Evolutionary conservation across 805 yeast genomes (phyloP).

Genomic region (Wickerhamiella vanderwaltii): DNA sequence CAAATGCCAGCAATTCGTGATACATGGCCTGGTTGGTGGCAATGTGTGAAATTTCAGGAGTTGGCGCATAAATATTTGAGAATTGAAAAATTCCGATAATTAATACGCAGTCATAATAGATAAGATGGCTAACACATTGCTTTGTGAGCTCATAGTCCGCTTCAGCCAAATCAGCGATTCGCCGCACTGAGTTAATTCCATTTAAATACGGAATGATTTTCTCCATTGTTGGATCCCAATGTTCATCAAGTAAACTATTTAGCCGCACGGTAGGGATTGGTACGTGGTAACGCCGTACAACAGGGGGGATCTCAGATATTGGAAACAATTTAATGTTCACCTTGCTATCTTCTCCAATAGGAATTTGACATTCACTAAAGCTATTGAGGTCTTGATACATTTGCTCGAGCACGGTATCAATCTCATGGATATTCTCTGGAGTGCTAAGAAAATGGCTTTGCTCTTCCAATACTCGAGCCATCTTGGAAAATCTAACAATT

Average conservation of each 20-base stretch:
- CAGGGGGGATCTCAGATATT: slow-evolving; percentile 66
- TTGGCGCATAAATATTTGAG: slow-evolving; percentile 76
- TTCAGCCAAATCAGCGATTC: slow-evolving; percentile 66
- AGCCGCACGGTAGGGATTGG: slow-evolving; percentile 82
- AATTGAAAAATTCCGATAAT: slow-evolving; percentile 84
- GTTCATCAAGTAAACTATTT: slow-evolving; percentile 61
- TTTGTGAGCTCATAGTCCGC: slow-evolving; percentile 68
- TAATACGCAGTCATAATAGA: slow-evolving; percentile 78
- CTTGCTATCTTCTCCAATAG: slow-evolving; percentile 78
- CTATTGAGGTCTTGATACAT: slow-evolving; percentile 89
- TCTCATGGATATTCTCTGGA: slow-evolving; percentile 35
- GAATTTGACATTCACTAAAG: slow-evolving; percentile 91
- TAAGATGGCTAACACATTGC: slow-evolving; percentile 80
- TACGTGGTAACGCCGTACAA: slow-evolving; percentile 68
- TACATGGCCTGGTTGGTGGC: slow-evolving; percentile 54
- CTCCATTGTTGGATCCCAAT: slow-evolving; percentile 96
- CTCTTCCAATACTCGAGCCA: slow-evolving; percentile 84
- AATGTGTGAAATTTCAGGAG: slow-evolving; percentile 61
- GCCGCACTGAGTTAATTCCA: slow-evolving; percentile 72
- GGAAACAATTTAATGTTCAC: slow-evolving; percentile 93
- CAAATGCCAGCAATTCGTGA: slow-evolving; percentile 76
- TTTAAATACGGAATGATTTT: slow-evolving; percentile 75
- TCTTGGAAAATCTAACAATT: slow-evolving; percentile 67
- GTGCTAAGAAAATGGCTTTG: slow-evolving; percentile 66
- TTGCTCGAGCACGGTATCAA: slow-evolving; percentile 73